Evolutionary conservation across 176 grass and related monocot genomes (phyloP).

Genomic region (Aegilops speltoides): DNA sequence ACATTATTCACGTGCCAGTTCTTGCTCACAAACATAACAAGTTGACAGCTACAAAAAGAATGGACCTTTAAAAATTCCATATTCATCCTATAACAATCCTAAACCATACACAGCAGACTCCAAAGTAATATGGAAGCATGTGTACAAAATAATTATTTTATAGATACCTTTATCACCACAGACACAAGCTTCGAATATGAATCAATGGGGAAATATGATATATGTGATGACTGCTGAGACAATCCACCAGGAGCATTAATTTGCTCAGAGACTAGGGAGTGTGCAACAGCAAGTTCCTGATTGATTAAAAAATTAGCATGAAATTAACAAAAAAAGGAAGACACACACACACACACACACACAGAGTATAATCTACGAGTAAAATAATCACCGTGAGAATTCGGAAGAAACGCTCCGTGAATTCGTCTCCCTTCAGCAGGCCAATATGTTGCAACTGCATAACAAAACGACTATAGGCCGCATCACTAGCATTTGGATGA

Average conservation of each 20-base stretch:
- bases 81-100: background rate
- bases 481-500: conserved; percentile 61
- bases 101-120: conserved; percentile 7
- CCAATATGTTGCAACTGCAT: conserved; percentile 69
- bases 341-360: background rate
- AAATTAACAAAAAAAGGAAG: background rate
- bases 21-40: background rate
- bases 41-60: background rate
- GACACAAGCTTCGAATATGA: conserved; percentile 76
- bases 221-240: conserved; percentile 41
- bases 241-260: conserved; percentile 42
- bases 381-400: conserved; percentile 51
- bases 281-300: conserved; percentile 70
- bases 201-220: conserved; percentile 79
- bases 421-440: conserved; percentile 78
- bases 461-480: conserved; percentile 53
- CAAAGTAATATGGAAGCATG: background rate
- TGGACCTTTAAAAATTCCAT: background rate
- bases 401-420: conserved; percentile 74
- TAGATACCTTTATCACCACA: conserved; percentile 71
- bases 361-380: conserved; percentile 1
- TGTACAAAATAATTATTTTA: conserved; percentile 2
- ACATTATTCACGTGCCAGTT: background rate
- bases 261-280: conserved; percentile 56
- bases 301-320: conserved; percentile 28